A percentile compares a stretch with the other conserved stretches of the same genome.
These are phyloP conservation scores for Leishmania gerbilli DNA, from an alignment of 208 protist species.

Conservation along the genomic window DNA sequence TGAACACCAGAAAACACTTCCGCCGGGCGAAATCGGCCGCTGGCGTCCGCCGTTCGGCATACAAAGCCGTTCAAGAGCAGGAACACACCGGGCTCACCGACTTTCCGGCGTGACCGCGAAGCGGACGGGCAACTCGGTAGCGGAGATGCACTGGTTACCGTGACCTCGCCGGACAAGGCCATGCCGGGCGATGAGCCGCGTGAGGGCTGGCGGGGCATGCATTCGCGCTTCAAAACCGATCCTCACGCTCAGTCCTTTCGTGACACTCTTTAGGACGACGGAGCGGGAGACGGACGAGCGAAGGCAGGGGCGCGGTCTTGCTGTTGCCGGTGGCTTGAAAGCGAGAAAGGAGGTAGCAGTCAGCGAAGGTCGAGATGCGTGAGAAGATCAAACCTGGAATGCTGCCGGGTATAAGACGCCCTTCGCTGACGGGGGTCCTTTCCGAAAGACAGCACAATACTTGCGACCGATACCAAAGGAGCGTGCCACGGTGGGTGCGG, in stretches of 20 bases:
- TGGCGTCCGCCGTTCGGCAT: constrained; percentile 55
- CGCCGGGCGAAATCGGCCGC: constrained; percentile 53
- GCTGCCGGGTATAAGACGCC: too few species aligned
- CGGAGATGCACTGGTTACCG: background rate
- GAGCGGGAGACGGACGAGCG: background rate
- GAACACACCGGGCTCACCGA: constrained; percentile 32
- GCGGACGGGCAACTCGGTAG: background rate
- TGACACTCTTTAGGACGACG: background rate
- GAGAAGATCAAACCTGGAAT: background rate
- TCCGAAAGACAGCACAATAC: background rate
- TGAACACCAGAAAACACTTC: constrained; percentile 68
- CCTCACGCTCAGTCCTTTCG: background rate
- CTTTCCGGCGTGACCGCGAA: background rate
- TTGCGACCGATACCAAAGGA: too few species aligned
- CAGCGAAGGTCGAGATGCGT: background rate
- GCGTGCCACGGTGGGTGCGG: too few species aligned
- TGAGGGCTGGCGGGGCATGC: background rate
- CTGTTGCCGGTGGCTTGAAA: background rate
- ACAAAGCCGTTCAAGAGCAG: constrained; percentile 74
- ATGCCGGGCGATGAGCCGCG: background rate
- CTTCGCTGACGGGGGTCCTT: background rate
- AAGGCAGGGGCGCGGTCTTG: background rate
- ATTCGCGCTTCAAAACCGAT: background rate
- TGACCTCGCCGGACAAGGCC: background rate
- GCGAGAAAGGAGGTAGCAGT: background rate